These are phyloP conservation scores for Trametes maxima DNA, from an alignment of 768 basidiomycete genomes.

Conservation along the genomic window DNA sequence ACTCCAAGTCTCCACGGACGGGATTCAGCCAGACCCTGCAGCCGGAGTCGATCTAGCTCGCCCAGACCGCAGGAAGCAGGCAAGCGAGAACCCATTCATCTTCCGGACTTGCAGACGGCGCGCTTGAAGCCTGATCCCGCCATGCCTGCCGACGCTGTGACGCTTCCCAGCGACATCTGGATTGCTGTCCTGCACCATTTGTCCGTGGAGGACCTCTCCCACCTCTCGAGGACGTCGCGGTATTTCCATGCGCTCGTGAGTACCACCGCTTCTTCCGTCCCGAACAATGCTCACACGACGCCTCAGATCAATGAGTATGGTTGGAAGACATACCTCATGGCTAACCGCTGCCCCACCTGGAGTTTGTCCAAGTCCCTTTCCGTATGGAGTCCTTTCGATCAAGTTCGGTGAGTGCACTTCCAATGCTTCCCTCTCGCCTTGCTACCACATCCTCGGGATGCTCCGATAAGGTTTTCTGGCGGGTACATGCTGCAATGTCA, in stretches of 20 bases:
- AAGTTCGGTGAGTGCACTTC: conserved; percentile 36
- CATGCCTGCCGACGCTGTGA: conserved; percentile 10
- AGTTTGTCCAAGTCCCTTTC: conserved; percentile 49
- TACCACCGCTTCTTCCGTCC: conserved; percentile 10
- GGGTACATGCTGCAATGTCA: no score
- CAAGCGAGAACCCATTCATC: neutral
- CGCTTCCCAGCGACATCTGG: conserved; percentile 59
- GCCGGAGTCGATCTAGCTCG: neutral
- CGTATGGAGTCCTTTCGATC: conserved; percentile 46
- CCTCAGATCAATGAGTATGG: conserved; percentile 63
- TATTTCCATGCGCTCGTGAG: conserved; percentile 46
- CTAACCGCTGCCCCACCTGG: conserved; percentile 55
- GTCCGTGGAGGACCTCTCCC: conserved; percentile 44
- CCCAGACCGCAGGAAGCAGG: neutral
- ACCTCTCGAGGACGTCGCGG: conserved; percentile 43
- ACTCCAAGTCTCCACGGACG: neutral
- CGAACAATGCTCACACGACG: conserved; percentile 1
- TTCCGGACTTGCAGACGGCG: neutral
- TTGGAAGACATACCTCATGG: conserved; percentile 55
- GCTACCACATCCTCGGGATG: no score
- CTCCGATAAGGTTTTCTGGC: no score
- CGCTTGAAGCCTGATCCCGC: neutral
- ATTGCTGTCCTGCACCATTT: conserved; percentile 54
- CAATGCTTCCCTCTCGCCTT: no score
- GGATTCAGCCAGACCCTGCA: neutral